Conservation (phyloP, 257 asterid species). For the Solanum sparsipilum region DNA sequence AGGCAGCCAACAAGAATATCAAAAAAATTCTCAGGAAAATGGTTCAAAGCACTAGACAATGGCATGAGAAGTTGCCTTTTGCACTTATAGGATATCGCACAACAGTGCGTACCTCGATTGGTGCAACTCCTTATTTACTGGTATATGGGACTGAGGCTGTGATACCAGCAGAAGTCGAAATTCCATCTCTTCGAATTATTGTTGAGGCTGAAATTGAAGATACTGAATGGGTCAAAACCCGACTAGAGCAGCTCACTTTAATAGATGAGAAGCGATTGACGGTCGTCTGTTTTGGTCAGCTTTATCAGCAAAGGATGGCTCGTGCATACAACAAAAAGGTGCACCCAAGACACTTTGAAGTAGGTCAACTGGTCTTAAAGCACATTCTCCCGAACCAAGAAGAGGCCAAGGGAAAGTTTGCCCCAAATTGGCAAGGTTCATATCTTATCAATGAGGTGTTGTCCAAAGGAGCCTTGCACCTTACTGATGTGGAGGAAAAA, state of each 20-base stretch:
- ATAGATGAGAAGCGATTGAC: neutral
- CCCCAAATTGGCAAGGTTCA: neutral
- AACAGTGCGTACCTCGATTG: too few relatives aligned
- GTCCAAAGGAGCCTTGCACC: neutral
- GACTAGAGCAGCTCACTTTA: neutral
- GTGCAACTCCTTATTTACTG: too few relatives aligned
- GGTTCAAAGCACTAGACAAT: too few relatives aligned
- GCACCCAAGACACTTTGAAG: neutral
- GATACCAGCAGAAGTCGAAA: neutral
- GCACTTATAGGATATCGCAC: too few relatives aligned
- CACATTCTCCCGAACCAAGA: neutral
- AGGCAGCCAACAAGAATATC: too few relatives aligned
- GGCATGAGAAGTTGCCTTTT: too few relatives aligned
- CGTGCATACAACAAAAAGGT: neutral
- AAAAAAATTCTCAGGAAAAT: too few relatives aligned
- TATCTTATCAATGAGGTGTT: neutral
- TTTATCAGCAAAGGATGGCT: neutral
- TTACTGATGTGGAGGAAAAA: neutral
- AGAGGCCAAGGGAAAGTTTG: neutral
- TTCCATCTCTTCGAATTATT: neutral
- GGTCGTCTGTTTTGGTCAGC: neutral
- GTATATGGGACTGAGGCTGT: neutral
- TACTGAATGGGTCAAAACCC: neutral
- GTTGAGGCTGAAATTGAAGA: neutral
- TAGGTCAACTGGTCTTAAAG: too few relatives aligned